Base-by-base conservation (phyloP, 139 green algal genomes). In the Chlorella vulgaris region DNA sequence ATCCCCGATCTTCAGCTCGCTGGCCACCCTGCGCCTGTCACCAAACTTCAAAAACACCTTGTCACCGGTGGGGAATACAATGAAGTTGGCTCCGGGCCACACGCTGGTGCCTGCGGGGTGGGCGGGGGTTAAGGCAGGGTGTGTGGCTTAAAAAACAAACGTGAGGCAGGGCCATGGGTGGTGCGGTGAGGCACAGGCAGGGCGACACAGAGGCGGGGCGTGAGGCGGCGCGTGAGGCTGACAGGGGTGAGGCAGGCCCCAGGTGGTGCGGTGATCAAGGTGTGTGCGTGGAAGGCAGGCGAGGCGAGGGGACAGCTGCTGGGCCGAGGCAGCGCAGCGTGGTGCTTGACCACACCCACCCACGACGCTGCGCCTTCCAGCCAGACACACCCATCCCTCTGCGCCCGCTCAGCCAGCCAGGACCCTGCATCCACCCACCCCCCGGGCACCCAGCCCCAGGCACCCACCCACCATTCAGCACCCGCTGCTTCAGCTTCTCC, bases 81-180 rank as follows among this genome's bases (percentile, higher is more conserved):
- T 92, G 83, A 98, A 98, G 89, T 97, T 98, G 50, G 97, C 97
- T 13, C 97, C 97, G 3, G 97, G 97, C 89, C 91, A 94, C 29
- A 74, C 85, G 29, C 67, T 39, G 33, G 81, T 77, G 74, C 91
- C 89, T 93, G 87, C 43, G 74, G 13, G 19, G 39, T 3, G 8
- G 60, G 35, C 4, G 10, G 24, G 50, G 18, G 47, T 22, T 28
- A 38, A 29, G 33, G 51, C 5, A 65, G 42, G 39, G 15, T 29
- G 69, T 31, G 13, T 31, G 26, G n/a, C 29, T 19, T 15, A 31
- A 66, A 18, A 65, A 28, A 65, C 13, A 58, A 58, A 58, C 15
- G 47, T 10, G 13, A 58, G 47, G 47, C 47, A 58, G 47, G 10
- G 15, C 10, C 10, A 58, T 24, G 47, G 13, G 47, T 15, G 10